phyloP scores from a whole-genome alignment of 169 alveolate genomes.

The Cryptosporidium parvum region DNA sequence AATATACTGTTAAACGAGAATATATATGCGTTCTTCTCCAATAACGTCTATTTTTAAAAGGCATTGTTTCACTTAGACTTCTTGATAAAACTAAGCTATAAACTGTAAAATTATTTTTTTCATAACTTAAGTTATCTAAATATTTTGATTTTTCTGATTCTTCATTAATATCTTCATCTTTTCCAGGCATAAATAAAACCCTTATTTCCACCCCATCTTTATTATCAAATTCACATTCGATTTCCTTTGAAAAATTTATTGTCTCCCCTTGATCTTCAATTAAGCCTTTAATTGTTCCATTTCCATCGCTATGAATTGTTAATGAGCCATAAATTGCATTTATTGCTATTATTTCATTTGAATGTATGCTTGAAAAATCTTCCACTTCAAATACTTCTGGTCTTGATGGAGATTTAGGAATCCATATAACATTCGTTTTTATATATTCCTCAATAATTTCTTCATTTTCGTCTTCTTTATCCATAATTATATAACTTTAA shows the following conservation, averaged over 20 bases:
- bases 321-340: constrained; percentile 66
- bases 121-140: background rate
- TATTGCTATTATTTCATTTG: constrained; percentile 50
- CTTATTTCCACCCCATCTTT: constrained; percentile 21
- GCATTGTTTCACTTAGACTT: constrained; percentile 40
- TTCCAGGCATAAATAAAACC: constrained; percentile 38
- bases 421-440: constrained; percentile 11
- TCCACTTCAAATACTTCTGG: background rate
- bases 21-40: constrained; percentile 62
- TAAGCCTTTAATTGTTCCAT: background rate
- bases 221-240: background rate
- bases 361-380: constrained; percentile 38
- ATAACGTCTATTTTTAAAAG: constrained; percentile 64
- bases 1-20: constrained; percentile 58
- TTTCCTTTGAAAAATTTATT: background rate
- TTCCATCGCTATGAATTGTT: constrained; percentile 9
- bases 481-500: background rate
- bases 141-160: background rate
- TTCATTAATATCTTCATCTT: constrained; percentile 4
- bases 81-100: constrained; percentile 59
- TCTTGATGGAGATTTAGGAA: constrained; percentile 31
- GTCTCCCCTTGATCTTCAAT: background rate
- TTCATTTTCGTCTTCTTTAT: constrained; percentile 6
- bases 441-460: background rate
- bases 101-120: constrained; percentile 15